Evolutionary conservation across 2,329 filamentous ascomycete species (phyloP).

Genomic region (Apiospora kogelbergensis): DNA sequence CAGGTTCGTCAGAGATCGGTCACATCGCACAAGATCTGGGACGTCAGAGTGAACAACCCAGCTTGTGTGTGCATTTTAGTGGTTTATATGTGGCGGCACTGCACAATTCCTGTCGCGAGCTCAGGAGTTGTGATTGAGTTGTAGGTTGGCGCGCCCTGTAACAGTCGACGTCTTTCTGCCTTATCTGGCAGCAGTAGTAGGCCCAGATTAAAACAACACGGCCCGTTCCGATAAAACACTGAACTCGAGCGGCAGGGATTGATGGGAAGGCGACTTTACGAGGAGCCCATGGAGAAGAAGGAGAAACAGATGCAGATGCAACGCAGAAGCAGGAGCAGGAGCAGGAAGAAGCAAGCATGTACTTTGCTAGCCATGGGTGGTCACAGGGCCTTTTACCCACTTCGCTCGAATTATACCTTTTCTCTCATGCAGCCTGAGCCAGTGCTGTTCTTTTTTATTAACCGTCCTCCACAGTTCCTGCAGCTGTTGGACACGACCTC

Average conservation of each 20-base stretch:
- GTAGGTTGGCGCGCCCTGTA: slow-evolving; percentile 17
- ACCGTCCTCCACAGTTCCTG: slow-evolving; percentile 9
- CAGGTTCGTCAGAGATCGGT: slow-evolving; percentile 25
- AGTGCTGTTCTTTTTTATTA: neutral
- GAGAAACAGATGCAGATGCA: no score
- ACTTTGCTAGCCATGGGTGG: neutral
- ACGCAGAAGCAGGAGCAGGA: neutral
- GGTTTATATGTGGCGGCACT: slow-evolving; percentile 17
- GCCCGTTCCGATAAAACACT: slow-evolving; percentile 27
- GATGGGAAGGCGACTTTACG: neutral
- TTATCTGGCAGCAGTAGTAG: slow-evolving; percentile 1
- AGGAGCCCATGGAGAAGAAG: neutral
- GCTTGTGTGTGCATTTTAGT: slow-evolving; percentile 33
- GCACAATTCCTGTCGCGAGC: neutral
- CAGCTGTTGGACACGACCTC: slow-evolving; percentile 13
- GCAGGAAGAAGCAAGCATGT: neutral
- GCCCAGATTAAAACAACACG: slow-evolving; percentile 16
- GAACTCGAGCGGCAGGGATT: slow-evolving; percentile 10
- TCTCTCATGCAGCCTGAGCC: neutral
- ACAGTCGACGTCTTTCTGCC: neutral
- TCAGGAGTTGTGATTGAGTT: neutral
- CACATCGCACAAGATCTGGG: slow-evolving; percentile 53
- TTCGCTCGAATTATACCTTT: neutral
- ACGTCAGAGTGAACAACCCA: slow-evolving; percentile 28
- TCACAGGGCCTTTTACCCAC: neutral